These are phyloP conservation scores for Chytriomyces sp. DNA, from an alignment of 192 early-diverging fungal genomes.

Conservation along the genomic window DNA sequence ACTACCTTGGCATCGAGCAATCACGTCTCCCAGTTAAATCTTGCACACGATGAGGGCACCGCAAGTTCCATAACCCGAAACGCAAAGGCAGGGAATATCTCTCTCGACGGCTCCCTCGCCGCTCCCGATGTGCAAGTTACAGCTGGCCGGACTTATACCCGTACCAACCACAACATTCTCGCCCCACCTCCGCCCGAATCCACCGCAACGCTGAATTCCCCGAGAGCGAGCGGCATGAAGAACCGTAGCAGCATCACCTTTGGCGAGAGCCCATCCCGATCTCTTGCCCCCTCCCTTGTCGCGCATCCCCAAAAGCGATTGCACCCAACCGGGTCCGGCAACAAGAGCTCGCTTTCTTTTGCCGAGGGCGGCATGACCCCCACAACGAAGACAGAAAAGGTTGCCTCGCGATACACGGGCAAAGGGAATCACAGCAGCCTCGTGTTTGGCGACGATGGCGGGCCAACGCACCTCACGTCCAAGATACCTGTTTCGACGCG, in stretches of 20 bases:
- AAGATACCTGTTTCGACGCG: not conserved
- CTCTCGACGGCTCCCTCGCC: no score
- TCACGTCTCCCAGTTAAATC: not conserved
- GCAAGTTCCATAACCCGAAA: not conserved
- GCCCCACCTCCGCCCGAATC: not conserved
- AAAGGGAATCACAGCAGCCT: not conserved
- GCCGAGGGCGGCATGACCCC: not conserved
- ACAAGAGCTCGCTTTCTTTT: not conserved
- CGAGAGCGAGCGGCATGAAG: not conserved
- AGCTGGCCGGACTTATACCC: no score
- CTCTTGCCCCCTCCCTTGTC: not conserved
- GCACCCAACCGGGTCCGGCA: not conserved
- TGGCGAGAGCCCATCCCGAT: no score
- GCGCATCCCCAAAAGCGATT: no score
- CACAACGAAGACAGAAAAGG: not conserved
- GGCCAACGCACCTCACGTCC: not conserved
- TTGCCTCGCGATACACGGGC: not conserved
- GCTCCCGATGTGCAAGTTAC: no score
- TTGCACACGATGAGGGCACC: not conserved
- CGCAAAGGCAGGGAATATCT: not conserved
- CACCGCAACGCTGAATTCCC: not conserved
- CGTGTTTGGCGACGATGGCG: constrained; percentile 13
- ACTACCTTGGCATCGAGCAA: not conserved
- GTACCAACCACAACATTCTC: no score
- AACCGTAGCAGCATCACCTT: not conserved